Percentiles rank a stretch among this genome's conserved stretches.
These are phyloP conservation scores for Picochlorum sp. DNA, from an alignment of 139 green algal species.

Conservation along the genomic window DNA sequence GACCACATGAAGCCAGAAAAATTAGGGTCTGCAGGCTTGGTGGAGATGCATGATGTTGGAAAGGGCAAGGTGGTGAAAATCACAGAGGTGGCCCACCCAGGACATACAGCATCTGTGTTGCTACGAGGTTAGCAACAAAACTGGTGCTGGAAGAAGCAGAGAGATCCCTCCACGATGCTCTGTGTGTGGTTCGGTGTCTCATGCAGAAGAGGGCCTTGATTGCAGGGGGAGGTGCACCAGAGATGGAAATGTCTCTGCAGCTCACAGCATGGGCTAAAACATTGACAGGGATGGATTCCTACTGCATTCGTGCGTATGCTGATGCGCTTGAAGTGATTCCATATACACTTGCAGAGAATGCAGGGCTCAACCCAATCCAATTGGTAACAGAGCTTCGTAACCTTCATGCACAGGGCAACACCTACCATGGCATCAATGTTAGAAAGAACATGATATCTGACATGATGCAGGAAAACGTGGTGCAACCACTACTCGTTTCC, in stretches of 20 bases:
- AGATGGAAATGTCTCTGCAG: constrained; percentile 83
- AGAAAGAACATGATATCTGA: constrained; percentile 45
- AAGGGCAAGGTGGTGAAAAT: constrained; percentile 82
- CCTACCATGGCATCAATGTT: constrained; percentile 73
- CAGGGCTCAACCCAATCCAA: constrained; percentile 91
- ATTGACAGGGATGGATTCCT: constrained; percentile 89
- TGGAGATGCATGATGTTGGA: constrained; percentile 68
- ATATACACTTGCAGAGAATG: constrained; percentile 98
- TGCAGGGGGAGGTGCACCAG: constrained; percentile 77
- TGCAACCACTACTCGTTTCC: constrained; percentile 93
- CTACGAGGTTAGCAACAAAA: constrained; percentile 94
- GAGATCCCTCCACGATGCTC: constrained; percentile 85
- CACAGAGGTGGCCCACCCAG: constrained; percentile 81
- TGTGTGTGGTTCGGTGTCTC: constrained; percentile 89
- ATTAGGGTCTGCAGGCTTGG: constrained; percentile 79
- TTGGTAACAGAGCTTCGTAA: constrained; percentile 97
- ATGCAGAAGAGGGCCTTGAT: constrained; percentile 93
- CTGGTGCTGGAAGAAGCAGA: constrained; percentile 86
- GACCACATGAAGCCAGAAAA: constrained; percentile 95
- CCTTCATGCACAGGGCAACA: constrained; percentile 69
- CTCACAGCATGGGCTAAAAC: constrained; percentile 82
- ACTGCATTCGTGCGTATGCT: constrained; percentile 85
- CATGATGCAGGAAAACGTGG: constrained; percentile 93
- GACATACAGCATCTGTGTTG: constrained; percentile 85
- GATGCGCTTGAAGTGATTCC: constrained; percentile 97